Evolutionary conservation across 1,139 yeast species (phyloP), one percentile per base, ranked within the genome.

Genomic region (Yamadazyma blattariae): DNA sequence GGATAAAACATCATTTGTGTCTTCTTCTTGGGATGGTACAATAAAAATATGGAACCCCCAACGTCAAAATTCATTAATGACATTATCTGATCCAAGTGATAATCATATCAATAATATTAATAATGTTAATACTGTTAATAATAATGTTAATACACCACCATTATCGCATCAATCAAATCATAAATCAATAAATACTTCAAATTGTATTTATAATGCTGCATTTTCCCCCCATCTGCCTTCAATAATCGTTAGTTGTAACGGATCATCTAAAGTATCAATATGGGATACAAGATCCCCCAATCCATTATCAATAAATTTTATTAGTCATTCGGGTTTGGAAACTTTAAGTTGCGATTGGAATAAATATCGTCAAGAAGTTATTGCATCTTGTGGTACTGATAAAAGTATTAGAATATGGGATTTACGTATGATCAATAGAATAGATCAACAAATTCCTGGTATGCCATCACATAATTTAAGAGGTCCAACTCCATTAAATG

Each of bases 11-110:
- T 67, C 68, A 20, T 86, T 90, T 57, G 79, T 83, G 27, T 74
- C 92, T 15, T 74, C 90, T 19, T 84, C 95, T 16, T 92, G 97
- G 97, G 97, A 92, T 57, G 96, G 97, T 0, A 68, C 83, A 1
- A 75, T 90, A 33, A 88, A 87, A 58, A 54, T 92, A 7, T 77
- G 82, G 82, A 61, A 80, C 1, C 92, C 95, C 0, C 61, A 62
- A 22, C 66, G 92, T 35, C 65, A 67, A 11, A 61, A 68, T 25
- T 81, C 94, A 13, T 40, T 88, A 36, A 34, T 75, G 39, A 87
- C 95, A 0, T 61, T 88, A 36, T 48, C 51, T 27, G 9, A 22
- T 10, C 37, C 37, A 10, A 24, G 12, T 21, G 20, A 16, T 7
- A 18, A 18, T 8, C 6, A 15, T 15, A 19, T 47, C 59, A 0